Percentiles rank a stretch among this genome's conserved stretches.
These are phyloP conservation scores for Penicillium expansum DNA, from an alignment of 2,329 filamentous ascomycete species.

Conservation along the genomic window DNA sequence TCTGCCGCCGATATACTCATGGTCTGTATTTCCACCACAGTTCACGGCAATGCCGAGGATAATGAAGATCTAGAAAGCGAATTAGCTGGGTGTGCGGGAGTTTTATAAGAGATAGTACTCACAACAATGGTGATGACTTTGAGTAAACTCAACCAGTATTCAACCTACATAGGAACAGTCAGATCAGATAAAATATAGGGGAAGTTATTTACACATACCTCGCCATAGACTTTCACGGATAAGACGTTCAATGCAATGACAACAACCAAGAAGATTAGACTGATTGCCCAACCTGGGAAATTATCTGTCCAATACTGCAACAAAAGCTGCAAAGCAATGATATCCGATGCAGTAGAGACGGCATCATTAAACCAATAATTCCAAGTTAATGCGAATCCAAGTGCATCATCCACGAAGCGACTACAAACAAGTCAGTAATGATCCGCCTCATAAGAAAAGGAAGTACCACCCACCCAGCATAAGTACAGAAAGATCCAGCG, in stretches of 20 bases:
- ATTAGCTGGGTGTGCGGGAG: constrained; percentile 15
- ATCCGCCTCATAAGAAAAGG: background rate
- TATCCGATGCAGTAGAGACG: constrained; percentile 58
- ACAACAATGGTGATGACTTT: constrained; percentile 45
- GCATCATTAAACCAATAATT: constrained; percentile 65
- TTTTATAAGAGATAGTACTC: constrained; percentile 16
- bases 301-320: constrained; percentile 61
- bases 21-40: constrained; percentile 54
- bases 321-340: constrained; percentile 59
- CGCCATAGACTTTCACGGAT: constrained; percentile 55
- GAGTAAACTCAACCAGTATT: constrained; percentile 44
- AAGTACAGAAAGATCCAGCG: constrained; percentile 56
- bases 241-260: constrained; percentile 55
- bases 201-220: constrained; percentile 36
- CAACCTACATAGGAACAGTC: constrained; percentile 27
- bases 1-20: constrained; percentile 57
- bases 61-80: constrained; percentile 52
- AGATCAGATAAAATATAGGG: background rate
- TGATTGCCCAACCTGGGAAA: constrained; percentile 63
- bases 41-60: constrained; percentile 62
- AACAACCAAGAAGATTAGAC: constrained; percentile 59
- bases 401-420: constrained; percentile 45
- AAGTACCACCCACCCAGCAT: constrained; percentile 46
- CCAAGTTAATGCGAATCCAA: constrained; percentile 47
- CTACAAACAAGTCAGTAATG: constrained; percentile 21